These are phyloP conservation scores for Tinospora cordifolia DNA, from an alignment of 164 flowering plant species.

Conservation along the genomic window DNA sequence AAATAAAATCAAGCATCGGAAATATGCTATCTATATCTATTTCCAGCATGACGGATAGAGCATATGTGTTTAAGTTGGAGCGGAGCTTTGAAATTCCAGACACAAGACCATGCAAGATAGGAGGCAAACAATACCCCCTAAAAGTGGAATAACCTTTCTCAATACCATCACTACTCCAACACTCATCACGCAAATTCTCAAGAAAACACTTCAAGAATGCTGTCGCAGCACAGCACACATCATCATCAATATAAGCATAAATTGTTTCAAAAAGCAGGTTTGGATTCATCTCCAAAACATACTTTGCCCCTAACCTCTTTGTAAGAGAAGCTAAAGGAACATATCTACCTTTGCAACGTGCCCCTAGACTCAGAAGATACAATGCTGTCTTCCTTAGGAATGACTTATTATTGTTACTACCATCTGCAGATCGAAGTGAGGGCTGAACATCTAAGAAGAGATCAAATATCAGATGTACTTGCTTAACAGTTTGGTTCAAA, in stretches of 20 bases:
- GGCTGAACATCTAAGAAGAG: conserved; percentile 75
- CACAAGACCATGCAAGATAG: conserved; percentile 75
- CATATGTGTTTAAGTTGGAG: conserved; percentile 87
- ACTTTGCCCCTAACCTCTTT: conserved; percentile 84
- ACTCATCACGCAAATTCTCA: conserved; percentile 82
- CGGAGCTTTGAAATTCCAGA: conserved; percentile 78
- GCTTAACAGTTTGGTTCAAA: conserved; percentile 94
- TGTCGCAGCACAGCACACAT: conserved; percentile 89
- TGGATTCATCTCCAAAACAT: conserved; percentile 58
- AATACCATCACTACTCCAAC: conserved; percentile 88
- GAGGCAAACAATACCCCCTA: conserved; percentile 69
- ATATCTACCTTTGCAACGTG: conserved; percentile 95
- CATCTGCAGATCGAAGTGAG: conserved; percentile 37
- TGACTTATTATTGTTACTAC: conserved; percentile 35
- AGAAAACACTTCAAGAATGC: conserved; percentile 86
- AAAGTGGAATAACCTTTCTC: conserved; percentile 58
- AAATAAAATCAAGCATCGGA: conserved; percentile 71
- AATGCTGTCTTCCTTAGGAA: conserved; percentile 48
- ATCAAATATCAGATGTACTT: conserved; percentile 91
- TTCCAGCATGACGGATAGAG: conserved; percentile 66
- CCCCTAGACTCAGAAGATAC: conserved; percentile 72
- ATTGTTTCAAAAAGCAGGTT: conserved; percentile 52
- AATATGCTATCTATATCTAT: conserved; percentile 85
- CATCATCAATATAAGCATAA: conserved; percentile 80
- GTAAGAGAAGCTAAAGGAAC: conserved; percentile 82